Percentiles rank a stretch among this genome's conserved stretches.
These are phyloP conservation scores for Claviceps sp. DNA, from an alignment of 2,329 filamentous ascomycete genomes.

Conservation along the genomic window DNA sequence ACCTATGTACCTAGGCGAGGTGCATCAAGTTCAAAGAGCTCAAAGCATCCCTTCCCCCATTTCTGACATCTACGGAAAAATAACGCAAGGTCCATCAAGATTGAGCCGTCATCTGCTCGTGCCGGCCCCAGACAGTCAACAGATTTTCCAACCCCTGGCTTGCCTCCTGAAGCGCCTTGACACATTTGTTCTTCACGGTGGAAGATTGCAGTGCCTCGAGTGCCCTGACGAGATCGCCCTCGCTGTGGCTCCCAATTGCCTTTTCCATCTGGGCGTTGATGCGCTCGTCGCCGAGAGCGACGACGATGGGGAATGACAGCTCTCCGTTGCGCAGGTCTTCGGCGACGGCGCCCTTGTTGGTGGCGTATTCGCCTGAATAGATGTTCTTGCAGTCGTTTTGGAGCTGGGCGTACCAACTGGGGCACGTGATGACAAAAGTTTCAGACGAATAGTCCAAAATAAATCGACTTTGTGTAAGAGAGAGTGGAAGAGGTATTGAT, in stretches of 20 bases:
- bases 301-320: constrained; percentile 7
- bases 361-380: constrained; percentile 7
- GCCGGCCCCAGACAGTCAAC: constrained; percentile 7
- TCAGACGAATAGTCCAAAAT: neutral
- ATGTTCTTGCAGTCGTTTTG: constrained; percentile 11
- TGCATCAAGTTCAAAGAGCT: no score
- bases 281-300: constrained; percentile 6
- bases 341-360: constrained; percentile 7
- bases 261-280: neutral
- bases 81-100: no score
- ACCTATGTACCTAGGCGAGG: no score
- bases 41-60: no score
- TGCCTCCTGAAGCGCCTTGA: constrained; percentile 7
- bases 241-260: constrained; percentile 2
- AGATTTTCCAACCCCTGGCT: constrained; percentile 6
- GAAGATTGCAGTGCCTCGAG: constrained; percentile 5
- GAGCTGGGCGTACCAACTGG: constrained; percentile 8
- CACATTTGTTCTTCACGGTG: constrained; percentile 4
- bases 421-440: neutral
- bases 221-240: constrained; percentile 4
- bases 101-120: constrained; percentile 4
- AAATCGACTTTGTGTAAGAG: no score
- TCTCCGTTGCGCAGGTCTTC: constrained; percentile 9
- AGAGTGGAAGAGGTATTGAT: neutral
- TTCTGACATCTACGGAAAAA: no score